Base-by-base conservation (phyloP, 1,284 basidiomycete genomes). In the Trametes hirsuta region DNA sequence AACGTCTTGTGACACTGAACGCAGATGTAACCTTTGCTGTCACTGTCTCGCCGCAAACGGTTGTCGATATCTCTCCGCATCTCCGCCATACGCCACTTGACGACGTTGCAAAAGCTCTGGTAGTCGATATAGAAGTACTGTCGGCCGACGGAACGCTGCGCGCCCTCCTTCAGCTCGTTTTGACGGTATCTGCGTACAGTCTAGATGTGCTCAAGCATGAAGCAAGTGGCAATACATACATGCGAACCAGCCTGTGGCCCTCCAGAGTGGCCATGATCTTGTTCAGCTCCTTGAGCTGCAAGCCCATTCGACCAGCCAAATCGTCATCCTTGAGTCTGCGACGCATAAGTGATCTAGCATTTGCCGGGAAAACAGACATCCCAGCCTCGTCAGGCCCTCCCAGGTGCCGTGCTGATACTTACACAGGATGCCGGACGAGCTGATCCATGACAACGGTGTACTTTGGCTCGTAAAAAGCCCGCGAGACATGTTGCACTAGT, bases 91-190 rank as follows among this genome's bases (percentile, higher is more conserved):
- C 95, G 84, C 93, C 97, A 99, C 76, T 98, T 98, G 72, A 97
- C 93, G 49, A 98, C 95, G 73, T 99, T 95, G 76, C 94, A 94
- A 71, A 98, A 97, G 71, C 91, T 86, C 68, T 94, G 90, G 75
- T 95, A 97, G 79, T 99, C 92, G 72, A 99, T 91, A 77, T 94
- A 98, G 80, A 95, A 99, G 79, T 98, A 99, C 69, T 92, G 90
- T 69, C 87, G 85, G 60, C 88, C 87, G 57, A 89, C 87, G 49
- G 91, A 89, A 67, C 91, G 85, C 74, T 88, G 88, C 52, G 88
- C 90, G 59, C 90, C 88, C 75, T 91, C 91, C 73, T 90, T 92
- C 66, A 91, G 84, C 77, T 94, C 92, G 67, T 93, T 93, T 71
- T 94, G 91, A 39, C 91, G 87, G 70, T 92, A 87, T 51, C 93